Evolutionary conservation across 1,284 basidiomycete species (phyloP).

Genomic region (Cutaneotrichosporon daszewskae): DNA sequence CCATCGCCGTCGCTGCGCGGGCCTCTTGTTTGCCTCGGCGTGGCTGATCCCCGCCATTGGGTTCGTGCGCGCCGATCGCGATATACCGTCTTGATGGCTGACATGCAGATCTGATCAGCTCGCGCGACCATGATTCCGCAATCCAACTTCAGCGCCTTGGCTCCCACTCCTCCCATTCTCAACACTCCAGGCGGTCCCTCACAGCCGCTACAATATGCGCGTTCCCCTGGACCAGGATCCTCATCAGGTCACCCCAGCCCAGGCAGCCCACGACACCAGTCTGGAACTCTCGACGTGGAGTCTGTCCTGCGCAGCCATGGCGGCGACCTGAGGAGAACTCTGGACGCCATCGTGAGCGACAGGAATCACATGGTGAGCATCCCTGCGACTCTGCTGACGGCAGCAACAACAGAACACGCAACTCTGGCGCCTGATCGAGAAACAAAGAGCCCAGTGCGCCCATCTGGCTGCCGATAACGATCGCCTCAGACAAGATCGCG

Average conservation of each 20-base stretch:
- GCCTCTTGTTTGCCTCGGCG: no score
- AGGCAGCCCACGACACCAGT: constrained; percentile 24
- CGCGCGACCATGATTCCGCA: constrained; percentile 7
- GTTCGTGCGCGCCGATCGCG: no score
- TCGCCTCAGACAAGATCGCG: constrained; percentile 71
- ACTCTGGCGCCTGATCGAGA: constrained; percentile 88
- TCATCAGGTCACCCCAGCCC: constrained; percentile 11
- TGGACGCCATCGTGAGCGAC: constrained; percentile 67
- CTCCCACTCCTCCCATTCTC: constrained; percentile 7
- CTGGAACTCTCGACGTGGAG: constrained; percentile 30
- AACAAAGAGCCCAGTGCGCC: constrained; percentile 53
- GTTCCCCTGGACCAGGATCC: no score
- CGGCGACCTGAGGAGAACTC: constrained; percentile 55
- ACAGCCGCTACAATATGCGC: no score
- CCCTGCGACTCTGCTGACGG: neutral
- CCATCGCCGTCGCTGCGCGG: no score
- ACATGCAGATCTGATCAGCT: no score
- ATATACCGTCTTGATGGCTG: no score
- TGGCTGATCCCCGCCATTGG: no score
- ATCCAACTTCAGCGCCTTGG: no score
- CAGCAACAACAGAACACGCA: constrained; percentile 71
- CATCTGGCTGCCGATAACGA: constrained; percentile 51
- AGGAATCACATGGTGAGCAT: constrained; percentile 60
- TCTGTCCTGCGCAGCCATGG: constrained; percentile 24
- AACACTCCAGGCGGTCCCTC: constrained; percentile 10